A percentile compares a stretch with the other conserved stretches of the same genome.
These are phyloP conservation scores for Rhodotorula sphaerocarpa DNA, from an alignment of 768 basidiomycete genomes.

Conservation along the genomic window DNA sequence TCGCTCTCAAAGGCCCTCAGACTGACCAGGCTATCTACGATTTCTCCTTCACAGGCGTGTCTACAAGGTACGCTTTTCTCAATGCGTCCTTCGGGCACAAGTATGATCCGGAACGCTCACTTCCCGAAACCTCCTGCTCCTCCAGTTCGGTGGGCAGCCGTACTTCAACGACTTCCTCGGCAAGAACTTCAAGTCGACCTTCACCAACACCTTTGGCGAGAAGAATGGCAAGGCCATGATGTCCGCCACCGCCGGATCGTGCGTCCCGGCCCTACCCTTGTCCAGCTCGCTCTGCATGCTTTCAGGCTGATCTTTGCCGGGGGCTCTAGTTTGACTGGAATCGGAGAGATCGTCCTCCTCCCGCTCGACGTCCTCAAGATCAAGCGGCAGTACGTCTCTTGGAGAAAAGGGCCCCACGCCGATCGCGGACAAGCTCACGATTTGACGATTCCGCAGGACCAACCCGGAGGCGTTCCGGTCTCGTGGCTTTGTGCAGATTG, in stretches of 20 bases:
- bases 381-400: conserved; percentile 70
- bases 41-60: conserved; percentile 23
- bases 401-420: too few species aligned
- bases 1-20: not conserved
- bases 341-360: conserved; percentile 97
- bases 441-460: conserved; percentile 38
- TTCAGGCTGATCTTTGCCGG: not conserved
- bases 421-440: too few species aligned
- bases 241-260: conserved; percentile 92
- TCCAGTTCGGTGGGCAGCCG: conserved; percentile 98
- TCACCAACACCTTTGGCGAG: conserved; percentile 80
- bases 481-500: conserved; percentile 77
- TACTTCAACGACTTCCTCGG: conserved; percentile 90
- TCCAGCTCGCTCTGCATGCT: too few species aligned
- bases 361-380: conserved; percentile 96
- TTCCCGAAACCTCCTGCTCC: conserved; percentile 42
- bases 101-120: too few species aligned
- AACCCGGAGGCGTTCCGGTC: conserved; percentile 98
- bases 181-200: conserved; percentile 68
- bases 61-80: conserved; percentile 27
- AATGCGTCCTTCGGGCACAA: not conserved
- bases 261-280: conserved; percentile 35
- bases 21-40: not conserved
- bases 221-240: conserved; percentile 92
- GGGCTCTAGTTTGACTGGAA: conserved; percentile 54